Evolutionary conservation across 2,329 filamentous ascomycete genomes (phyloP), one percentile per base, ranked within the genome.

Genomic region (Aschersonia sp.): DNA sequence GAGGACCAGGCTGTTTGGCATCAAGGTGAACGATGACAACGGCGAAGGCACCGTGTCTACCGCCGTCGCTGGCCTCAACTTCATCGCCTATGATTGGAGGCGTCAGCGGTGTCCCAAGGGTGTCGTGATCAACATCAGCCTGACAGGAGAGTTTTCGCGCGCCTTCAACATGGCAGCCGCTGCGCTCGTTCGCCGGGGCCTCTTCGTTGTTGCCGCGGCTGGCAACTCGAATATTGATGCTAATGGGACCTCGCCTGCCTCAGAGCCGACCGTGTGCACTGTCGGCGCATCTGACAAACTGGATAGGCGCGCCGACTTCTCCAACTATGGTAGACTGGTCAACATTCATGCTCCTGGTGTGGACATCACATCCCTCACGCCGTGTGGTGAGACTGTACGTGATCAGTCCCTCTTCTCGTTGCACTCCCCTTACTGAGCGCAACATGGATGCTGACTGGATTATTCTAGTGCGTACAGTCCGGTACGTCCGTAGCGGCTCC

Each of bases 51-150:
- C 43, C 8, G 65, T 58, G 54, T 66, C 67, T 14, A 64, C 60
- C 45, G 66, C 71, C 53, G 64, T 72, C 39, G 67, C 67, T 10
- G 68, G 68, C 46, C 68, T 71, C 51, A 64, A 70, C 57, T 71
- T 60, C 37, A 68, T 68, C 4, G 59, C 61, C 41, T 49, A 53
- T 8, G 67, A 72, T 53, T 55, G 61, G 12, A 44, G 57, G 46
- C 58, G 52, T 2, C 61, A 62, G 50, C 60, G 52, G 54, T 70
- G 68, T 60, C 59, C 64, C 54, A 66, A 62, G 45, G 68, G 69
- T 30, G 62, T 68, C 39, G 73, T 78, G 12, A 68, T 72, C 54
- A 76, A 72, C 64, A 75, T 78, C 73, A 75, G 71, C 11, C 1
- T 6, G 11, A 1, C 6, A 7, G 10, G 2, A 7, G 11, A 7